phyloP scores from a whole-genome alignment of 495 filamentous ascomycete species.

The Bacidia rubella region DNA sequence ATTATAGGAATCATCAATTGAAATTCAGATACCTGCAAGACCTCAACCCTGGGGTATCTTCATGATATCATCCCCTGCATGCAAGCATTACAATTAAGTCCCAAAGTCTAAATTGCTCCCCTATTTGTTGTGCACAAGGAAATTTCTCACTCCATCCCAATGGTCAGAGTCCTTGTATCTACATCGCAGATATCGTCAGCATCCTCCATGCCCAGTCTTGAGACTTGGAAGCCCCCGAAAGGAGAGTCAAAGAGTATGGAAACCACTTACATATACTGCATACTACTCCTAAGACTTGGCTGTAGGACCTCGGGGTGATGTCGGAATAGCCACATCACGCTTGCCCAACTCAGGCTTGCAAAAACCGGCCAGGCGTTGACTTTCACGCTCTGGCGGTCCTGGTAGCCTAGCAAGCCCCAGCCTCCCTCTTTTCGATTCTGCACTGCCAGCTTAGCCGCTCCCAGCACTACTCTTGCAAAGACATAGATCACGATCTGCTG shows the following conservation, averaged over 20 bases:
- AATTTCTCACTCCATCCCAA: slow-evolving; percentile 70
- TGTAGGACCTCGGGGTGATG: slow-evolving; percentile 85
- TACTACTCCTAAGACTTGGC: slow-evolving; percentile 82
- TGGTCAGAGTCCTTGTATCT: slow-evolving; percentile 62
- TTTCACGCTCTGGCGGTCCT: slow-evolving; percentile 38
- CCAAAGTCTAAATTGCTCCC: neutral
- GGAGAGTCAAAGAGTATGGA: too few species aligned
- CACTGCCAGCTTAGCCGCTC: slow-evolving; percentile 67
- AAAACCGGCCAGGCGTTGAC: slow-evolving; percentile 80
- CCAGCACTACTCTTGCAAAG: slow-evolving; percentile 80
- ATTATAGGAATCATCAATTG: too few species aligned
- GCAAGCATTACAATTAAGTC: too few species aligned
- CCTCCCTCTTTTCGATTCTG: slow-evolving; percentile 39
- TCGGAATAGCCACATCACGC: slow-evolving; percentile 90
- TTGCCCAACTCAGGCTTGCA: slow-evolving; percentile 74
- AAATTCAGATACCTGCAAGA: too few species aligned
- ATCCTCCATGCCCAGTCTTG: too few species aligned
- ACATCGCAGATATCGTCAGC: neutral
- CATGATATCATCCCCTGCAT: too few species aligned
- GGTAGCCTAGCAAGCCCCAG: slow-evolving; percentile 26
- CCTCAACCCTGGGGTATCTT: too few species aligned
- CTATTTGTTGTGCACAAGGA: slow-evolving; percentile 76
- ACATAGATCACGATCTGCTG: slow-evolving; percentile 98
- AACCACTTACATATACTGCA: slow-evolving; percentile 94
- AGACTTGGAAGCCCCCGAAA: too few species aligned